Conservation (phyloP, 495 filamentous ascomycete genomes). For the Neurospora hispaniola region DNA sequence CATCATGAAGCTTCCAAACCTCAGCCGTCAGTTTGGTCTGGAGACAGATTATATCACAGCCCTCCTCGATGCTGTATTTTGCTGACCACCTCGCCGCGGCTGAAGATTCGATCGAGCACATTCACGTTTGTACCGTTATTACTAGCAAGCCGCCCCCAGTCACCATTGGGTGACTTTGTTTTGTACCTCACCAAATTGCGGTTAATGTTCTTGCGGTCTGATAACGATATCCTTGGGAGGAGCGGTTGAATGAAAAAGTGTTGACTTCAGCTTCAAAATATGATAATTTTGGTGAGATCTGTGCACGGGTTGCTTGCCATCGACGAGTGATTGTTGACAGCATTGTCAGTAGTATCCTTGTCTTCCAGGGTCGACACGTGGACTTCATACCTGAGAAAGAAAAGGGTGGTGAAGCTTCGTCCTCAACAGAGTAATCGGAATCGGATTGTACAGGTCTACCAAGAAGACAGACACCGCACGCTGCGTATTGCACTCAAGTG, state of each 20-base stretch:
- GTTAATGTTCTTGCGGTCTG: background rate
- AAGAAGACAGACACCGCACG: slow-evolving; percentile 2
- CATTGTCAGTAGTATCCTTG: slow-evolving; percentile 13
- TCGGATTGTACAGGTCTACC: slow-evolving; percentile 9
- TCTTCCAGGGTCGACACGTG: background rate
- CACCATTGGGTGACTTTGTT: background rate
- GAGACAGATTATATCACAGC: background rate
- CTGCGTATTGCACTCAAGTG: slow-evolving; percentile 19
- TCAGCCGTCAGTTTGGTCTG: background rate
- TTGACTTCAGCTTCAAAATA: background rate
- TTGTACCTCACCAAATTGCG: background rate
- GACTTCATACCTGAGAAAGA: slow-evolving; percentile 9
- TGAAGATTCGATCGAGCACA: background rate
- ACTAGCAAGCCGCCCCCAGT: background rate
- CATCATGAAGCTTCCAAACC: background rate
- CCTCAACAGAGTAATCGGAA: slow-evolving; percentile 19
- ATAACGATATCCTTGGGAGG: background rate
- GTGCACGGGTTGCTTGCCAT: background rate
- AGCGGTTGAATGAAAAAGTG: too few species aligned
- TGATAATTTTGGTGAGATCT: background rate
- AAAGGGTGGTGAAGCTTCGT: slow-evolving; percentile 12
- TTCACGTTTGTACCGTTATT: background rate
- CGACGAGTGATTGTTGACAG: background rate
- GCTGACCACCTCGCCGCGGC: background rate
- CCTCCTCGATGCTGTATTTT: background rate